Evolutionary conservation across 73 alveolate genomes (phyloP).

Genomic region (Diophrys appendiculata): DNA sequence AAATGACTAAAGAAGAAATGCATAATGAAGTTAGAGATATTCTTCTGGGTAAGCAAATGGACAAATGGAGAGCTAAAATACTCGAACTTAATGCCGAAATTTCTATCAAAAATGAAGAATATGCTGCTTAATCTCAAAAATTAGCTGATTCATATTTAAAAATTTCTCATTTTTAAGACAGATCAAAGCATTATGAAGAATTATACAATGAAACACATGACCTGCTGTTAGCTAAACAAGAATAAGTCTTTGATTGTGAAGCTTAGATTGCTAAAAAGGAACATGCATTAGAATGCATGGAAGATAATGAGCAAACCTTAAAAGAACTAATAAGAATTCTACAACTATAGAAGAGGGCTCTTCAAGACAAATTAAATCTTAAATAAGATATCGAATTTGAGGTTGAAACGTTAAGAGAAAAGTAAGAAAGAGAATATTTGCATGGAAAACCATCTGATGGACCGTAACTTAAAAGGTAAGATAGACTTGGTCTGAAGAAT

Average conservation of each 20-base stretch:
- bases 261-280: no score
- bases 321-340: no score
- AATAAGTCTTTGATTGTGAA: no score
- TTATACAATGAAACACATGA: neutral
- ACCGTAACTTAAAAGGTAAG: neutral
- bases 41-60: neutral
- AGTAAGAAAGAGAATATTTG: neutral
- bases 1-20: neutral
- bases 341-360: no score
- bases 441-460: neutral
- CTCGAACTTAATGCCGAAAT: neutral
- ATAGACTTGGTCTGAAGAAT: neutral
- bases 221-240: neutral
- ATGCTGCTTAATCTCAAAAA: no score
- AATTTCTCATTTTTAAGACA: no score
- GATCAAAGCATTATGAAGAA: neutral
- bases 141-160: neutral
- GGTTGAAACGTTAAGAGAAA: neutral
- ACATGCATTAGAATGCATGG: no score
- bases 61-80: neutral
- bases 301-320: no score
- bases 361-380: no score
- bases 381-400: neutral
- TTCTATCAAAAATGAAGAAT: neutral
- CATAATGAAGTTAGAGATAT: neutral